Evolutionary conservation across 2,329 filamentous ascomycete species (phyloP).

Genomic region (Aspergillus tanneri): DNA sequence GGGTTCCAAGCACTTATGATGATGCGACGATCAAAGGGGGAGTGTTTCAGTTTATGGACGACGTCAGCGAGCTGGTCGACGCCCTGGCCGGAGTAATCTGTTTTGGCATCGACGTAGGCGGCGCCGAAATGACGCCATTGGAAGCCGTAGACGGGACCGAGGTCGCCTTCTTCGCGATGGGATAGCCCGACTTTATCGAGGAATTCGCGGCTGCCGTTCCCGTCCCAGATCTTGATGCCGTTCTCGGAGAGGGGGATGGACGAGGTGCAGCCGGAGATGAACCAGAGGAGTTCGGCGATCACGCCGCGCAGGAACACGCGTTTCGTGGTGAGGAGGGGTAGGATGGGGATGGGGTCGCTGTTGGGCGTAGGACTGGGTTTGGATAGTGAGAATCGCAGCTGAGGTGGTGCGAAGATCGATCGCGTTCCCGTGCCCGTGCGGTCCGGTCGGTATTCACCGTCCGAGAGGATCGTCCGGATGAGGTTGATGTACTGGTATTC

Average conservation of each 20-base stretch:
- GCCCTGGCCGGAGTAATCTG: slow-evolving; percentile 83
- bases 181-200: slow-evolving; percentile 80
- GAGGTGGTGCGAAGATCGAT: slow-evolving; percentile 80
- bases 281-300: slow-evolving; percentile 92
- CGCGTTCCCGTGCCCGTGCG: slow-evolving; percentile 90
- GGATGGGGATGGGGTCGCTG: slow-evolving; percentile 56
- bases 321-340: slow-evolving; percentile 95
- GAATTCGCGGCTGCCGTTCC: slow-evolving; percentile 87
- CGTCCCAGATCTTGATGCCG: slow-evolving; percentile 97
- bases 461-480: slow-evolving; percentile 76
- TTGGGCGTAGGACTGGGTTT: slow-evolving; percentile 47
- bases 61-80: slow-evolving; percentile 92
- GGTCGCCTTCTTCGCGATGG: slow-evolving; percentile 80
- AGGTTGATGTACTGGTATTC: slow-evolving; percentile 93
- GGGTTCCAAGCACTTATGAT: slow-evolving; percentile 96
- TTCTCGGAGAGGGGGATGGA: slow-evolving; percentile 71
- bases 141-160: slow-evolving; percentile 96
- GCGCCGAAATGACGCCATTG: slow-evolving; percentile 99
- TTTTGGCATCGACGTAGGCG: slow-evolving; percentile 73
- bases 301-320: slow-evolving; percentile 91
- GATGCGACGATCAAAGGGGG: slow-evolving; percentile 85
- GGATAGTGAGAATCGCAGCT: slow-evolving; percentile 82
- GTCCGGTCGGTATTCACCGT: slow-evolving; percentile 86
- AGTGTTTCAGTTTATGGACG: slow-evolving; percentile 78
- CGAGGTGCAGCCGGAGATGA: slow-evolving; percentile 80